These are phyloP conservation scores for Pestalotiopsis sp. DNA, from an alignment of 2,329 filamentous ascomycete species.

Conservation along the genomic window DNA sequence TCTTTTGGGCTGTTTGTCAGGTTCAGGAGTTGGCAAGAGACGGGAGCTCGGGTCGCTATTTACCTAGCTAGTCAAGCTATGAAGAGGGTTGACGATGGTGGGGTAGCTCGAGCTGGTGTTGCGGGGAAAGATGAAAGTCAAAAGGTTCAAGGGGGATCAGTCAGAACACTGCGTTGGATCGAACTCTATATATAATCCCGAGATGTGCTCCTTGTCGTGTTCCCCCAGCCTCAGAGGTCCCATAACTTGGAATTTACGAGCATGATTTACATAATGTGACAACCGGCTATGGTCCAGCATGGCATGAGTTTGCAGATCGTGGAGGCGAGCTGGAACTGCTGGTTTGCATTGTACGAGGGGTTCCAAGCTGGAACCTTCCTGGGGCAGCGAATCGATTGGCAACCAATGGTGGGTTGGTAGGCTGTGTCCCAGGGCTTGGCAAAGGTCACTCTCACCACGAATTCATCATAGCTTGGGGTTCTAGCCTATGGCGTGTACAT, in stretches of 20 bases:
- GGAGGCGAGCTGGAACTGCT: neutral
- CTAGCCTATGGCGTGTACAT: neutral
- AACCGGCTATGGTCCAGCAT: neutral
- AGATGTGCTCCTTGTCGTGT: neutral
- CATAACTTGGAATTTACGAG: neutral
- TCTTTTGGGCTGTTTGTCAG: neutral
- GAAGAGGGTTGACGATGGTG: neutral
- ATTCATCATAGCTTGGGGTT: neutral
- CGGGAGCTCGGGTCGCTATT: neutral
- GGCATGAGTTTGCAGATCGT: neutral
- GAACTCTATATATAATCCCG: neutral
- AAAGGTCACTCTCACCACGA: neutral
- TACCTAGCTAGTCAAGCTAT: too few relatives aligned
- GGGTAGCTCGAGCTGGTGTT: conserved; percentile 2
- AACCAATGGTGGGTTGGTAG: neutral
- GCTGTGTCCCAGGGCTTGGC: neutral
- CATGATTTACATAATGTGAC: neutral
- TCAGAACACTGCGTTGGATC: neutral
- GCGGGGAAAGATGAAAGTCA: neutral
- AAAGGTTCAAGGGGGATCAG: neutral
- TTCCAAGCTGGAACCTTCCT: neutral
- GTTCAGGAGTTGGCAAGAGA: neutral
- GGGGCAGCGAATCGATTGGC: neutral
- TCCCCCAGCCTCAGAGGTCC: neutral
- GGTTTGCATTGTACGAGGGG: neutral